Conservation (phyloP, 495 filamentous ascomycete species). For the Neurospora pannonica region DNA sequence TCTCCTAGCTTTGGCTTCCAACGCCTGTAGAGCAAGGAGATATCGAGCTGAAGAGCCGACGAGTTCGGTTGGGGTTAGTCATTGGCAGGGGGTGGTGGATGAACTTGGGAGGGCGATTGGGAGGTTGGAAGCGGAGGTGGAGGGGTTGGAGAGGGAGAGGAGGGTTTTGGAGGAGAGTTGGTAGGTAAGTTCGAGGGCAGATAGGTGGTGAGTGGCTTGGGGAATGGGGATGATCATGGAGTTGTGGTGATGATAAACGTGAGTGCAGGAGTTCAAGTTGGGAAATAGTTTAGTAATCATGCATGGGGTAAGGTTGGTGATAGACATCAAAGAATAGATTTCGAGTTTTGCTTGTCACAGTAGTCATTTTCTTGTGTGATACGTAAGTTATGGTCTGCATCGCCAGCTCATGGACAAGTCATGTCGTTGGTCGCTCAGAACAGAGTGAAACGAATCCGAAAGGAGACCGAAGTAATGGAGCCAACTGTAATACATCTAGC, state of each 20-base stretch:
- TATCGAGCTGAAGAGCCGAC: background rate
- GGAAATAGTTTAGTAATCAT: background rate
- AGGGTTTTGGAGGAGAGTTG: background rate
- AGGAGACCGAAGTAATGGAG: background rate
- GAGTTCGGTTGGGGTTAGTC: background rate
- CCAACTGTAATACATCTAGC: background rate
- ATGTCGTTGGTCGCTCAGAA: background rate
- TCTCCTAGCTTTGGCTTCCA: background rate
- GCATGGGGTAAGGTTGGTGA: background rate
- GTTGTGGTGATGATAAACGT: background rate
- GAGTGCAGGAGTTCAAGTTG: background rate
- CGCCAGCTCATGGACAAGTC: background rate
- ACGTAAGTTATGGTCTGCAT: background rate
- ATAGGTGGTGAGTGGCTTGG: background rate
- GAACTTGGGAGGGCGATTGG: background rate
- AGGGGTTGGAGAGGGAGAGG: background rate
- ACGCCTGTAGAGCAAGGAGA: background rate
- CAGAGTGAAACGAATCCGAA: background rate
- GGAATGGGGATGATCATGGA: too few relatives aligned
- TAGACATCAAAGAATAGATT: background rate
- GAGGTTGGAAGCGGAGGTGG: background rate
- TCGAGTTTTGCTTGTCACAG: too few relatives aligned
- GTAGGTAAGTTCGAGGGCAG: background rate
- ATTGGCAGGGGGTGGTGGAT: background rate
- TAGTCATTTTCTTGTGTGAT: background rate